A percentile compares a stretch with the other conserved stretches of the same genome.
Evolutionary conservation across 1,284 basidiomycete species (phyloP).

Genomic region (Apiotrichum montevideense): DNA sequence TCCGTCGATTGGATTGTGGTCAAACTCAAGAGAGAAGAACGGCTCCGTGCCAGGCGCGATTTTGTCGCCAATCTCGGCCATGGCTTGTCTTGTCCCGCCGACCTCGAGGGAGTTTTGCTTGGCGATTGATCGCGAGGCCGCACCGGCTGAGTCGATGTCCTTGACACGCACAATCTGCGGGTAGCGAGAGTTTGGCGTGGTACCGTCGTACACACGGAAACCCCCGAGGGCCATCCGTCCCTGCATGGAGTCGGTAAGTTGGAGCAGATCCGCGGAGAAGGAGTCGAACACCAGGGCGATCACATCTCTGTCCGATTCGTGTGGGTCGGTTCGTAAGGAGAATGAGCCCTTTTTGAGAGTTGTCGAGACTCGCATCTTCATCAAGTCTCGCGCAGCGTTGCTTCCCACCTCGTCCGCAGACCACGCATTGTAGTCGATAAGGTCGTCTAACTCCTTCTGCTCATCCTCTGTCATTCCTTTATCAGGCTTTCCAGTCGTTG

Average conservation of each 20-base stretch:
- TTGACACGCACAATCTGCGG: conserved; percentile 94
- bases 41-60: conserved; percentile 52
- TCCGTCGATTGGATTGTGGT: conserved; percentile 87
- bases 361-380: conserved; percentile 70
- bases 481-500: conserved; percentile 42
- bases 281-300: conserved; percentile 84
- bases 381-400: conserved; percentile 71
- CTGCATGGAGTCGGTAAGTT: conserved; percentile 81
- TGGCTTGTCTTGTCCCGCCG: conserved; percentile 30
- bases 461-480: conserved; percentile 71
- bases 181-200: conserved; percentile 72
- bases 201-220: conserved; percentile 87
- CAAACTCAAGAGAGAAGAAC: conserved; percentile 90
- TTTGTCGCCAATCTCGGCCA: conserved; percentile 38
- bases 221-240: conserved; percentile 78
- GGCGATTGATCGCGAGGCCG: conserved; percentile 8
- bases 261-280: conserved; percentile 77
- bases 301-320: conserved; percentile 61
- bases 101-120: conserved; percentile 25
- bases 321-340: conserved; percentile 64
- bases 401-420: conserved; percentile 57
- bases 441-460: conserved; percentile 84
- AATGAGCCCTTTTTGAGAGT: conserved; percentile 83
- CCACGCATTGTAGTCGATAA: conserved; percentile 86
- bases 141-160: conserved; percentile 33